Evolutionary conservation across 2,329 filamentous ascomycete species (phyloP), one percentile per base, ranked within the genome.

Genomic region (Sporothrix inflata): DNA sequence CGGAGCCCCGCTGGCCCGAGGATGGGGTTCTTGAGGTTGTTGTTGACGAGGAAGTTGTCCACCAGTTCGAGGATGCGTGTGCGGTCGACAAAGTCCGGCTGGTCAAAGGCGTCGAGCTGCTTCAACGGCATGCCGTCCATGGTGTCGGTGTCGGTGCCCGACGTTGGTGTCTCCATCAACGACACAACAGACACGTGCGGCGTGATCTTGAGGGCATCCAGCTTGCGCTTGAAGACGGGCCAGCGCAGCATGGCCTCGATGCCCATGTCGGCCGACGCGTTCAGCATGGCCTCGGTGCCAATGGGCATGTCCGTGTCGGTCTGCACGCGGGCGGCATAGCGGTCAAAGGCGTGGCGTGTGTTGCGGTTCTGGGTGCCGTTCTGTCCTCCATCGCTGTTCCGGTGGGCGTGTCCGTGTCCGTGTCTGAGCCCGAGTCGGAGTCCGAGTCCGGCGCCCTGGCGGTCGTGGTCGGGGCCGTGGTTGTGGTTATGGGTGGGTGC

Each of bases 1-100:
- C 83, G 80, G 0, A 83, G 80, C 0, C 79, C 76, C 0, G 79
- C 74, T 72, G 85, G 84, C 34, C 86, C 84, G 0, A 87, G 75
- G 1, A 87, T 84, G 0, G 86, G 86, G 69, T 87, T 87, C 66
- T 85, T 85, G 76, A 84, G 82, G 74, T 87, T 85, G 1, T 86
- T 83, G 68, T 84, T 79, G 6, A 70, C 60, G 9, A 73, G 70
- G 42, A 73, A 73, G 51, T 72, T 73, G 21, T 73, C 66, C n/a
- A 73, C 72, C 2, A 73, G 70, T n/a, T 69, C 53, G 2, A 40
- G 65, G 11, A 72, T 49, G 16, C 45, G 63, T 14, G 40, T 14
- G 3, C n/a, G 65, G 14, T 42, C 38, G 27, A 71, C 27, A 21
- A 38, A 34, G 21, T 40, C 65, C 11, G 47, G 24, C 47, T 51